Evolutionary conservation across 768 basidiomycete genomes (phyloP).

Genomic region (Auricularia cornea): DNA sequence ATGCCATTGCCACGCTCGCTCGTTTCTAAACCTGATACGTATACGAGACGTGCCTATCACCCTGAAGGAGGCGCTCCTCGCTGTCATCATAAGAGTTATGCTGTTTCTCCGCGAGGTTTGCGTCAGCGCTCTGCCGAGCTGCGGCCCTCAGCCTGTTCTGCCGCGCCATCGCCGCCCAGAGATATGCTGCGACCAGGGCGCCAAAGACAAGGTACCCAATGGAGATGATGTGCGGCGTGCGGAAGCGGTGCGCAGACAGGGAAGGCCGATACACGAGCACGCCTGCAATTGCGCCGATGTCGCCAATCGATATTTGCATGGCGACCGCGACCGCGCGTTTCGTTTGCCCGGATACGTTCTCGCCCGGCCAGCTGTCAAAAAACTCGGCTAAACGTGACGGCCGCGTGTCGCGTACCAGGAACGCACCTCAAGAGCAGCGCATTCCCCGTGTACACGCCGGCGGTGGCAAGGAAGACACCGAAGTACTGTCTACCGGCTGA

Average conservation of each 20-base stretch:
- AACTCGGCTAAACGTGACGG: background rate
- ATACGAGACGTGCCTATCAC: slow-evolving; percentile 23
- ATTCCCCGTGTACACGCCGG: slow-evolving; percentile 51
- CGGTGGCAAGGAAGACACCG: slow-evolving; percentile 47
- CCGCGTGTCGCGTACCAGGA: background rate
- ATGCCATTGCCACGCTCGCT: background rate
- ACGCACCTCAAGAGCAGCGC: slow-evolving; percentile 44
- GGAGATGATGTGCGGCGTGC: slow-evolving; percentile 48
- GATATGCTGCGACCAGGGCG: slow-evolving; percentile 33
- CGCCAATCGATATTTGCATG: slow-evolving; percentile 56
- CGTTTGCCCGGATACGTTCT: slow-evolving; percentile 62
- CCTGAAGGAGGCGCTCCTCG: slow-evolving; percentile 17
- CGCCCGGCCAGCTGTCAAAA: slow-evolving; percentile 42
- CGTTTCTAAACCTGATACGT: slow-evolving; percentile 19
- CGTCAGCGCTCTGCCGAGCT: slow-evolving; percentile 1
- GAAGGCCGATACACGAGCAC: slow-evolving; percentile 48
- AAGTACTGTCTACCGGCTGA: slow-evolving; percentile 47
- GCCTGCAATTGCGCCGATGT: slow-evolving; percentile 49
- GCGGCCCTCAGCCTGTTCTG: slow-evolving; percentile 35
- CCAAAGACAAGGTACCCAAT: slow-evolving; percentile 52
- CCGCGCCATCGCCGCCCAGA: slow-evolving; percentile 40
- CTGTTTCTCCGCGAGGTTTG: background rate
- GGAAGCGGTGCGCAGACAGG: slow-evolving; percentile 37
- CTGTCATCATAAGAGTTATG: slow-evolving; percentile 7
- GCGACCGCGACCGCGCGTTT: slow-evolving; percentile 56